phyloP scores from a whole-genome alignment of 352 stramenopile genomes.

The Phytopythium oedochilum region DNA sequence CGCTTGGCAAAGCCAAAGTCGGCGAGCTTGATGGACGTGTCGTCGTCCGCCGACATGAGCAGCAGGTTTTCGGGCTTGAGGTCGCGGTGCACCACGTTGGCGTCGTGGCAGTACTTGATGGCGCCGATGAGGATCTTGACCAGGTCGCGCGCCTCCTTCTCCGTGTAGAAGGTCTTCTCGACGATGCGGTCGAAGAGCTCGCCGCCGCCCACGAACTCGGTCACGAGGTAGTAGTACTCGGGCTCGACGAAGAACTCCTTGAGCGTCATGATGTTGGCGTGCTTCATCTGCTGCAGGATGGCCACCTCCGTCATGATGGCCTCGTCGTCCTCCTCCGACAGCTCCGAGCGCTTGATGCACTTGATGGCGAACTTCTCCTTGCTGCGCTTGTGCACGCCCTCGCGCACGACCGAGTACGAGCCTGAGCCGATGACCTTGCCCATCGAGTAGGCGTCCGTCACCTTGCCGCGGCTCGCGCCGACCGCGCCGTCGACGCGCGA shows the following conservation, averaged over 20 bases:
- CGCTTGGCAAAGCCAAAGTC: slow-evolving; percentile 94
- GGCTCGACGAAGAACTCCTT: slow-evolving; percentile 89
- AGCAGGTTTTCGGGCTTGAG: slow-evolving; percentile 89
- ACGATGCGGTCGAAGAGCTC: slow-evolving; percentile 91
- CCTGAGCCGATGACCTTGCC: slow-evolving; percentile 85
- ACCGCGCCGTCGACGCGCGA: slow-evolving; percentile 12
- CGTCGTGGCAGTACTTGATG: slow-evolving; percentile 87
- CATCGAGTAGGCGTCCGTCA: slow-evolving; percentile 69
- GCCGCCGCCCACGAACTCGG: slow-evolving; percentile 80
- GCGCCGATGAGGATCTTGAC: slow-evolving; percentile 75
- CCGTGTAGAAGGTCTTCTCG: slow-evolving; percentile 83
- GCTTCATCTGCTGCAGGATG: slow-evolving; percentile 83
- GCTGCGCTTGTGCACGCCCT: slow-evolving; percentile 70
- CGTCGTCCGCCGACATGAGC: slow-evolving; percentile 74
- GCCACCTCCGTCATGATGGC: slow-evolving; percentile 73
- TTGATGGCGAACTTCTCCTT: slow-evolving; percentile 89
- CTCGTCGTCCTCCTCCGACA: slow-evolving; percentile 75
- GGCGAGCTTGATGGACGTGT: slow-evolving; percentile 89
- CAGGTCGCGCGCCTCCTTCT: slow-evolving; percentile 80
- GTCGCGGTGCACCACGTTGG: slow-evolving; percentile 80
- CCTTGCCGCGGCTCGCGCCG: slow-evolving; percentile 31
- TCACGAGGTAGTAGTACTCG: slow-evolving; percentile 88
- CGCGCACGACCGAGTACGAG: slow-evolving; percentile 88
- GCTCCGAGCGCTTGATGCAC: slow-evolving; percentile 73
- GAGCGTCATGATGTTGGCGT: slow-evolving; percentile 89